phyloP scores from a whole-genome alignment of 1,284 basidiomycete species.

The Tilletiopsis washingtonensis region DNA sequence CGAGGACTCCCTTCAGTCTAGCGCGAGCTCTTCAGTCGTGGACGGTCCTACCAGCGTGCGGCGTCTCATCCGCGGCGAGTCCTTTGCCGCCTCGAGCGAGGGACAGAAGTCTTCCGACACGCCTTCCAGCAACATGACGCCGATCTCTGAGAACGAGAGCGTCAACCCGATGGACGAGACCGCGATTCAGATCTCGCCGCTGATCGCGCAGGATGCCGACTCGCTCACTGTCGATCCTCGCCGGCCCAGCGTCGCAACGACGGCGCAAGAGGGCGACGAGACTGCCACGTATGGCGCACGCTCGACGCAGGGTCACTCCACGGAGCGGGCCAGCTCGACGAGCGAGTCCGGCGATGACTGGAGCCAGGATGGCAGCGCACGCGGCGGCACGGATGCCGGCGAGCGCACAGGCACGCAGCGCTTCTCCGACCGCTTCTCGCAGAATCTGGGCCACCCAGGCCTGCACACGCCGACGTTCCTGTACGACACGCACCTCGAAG shows the following conservation, averaged over 20 bases:
- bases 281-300: no score
- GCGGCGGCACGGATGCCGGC: neutral
- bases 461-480: conserved; percentile 3
- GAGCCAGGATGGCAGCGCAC: neutral
- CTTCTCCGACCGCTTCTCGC: neutral
- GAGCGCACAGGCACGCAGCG: neutral
- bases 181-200: no score
- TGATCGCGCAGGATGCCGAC: no score
- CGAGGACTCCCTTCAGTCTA: neutral
- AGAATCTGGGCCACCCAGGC: neutral
- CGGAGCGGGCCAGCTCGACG: no score
- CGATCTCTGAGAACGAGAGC: no score
- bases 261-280: no score
- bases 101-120: no score
- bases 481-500: conserved; percentile 1
- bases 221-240: no score
- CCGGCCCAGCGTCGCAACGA: no score
- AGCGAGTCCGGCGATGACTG: neutral
- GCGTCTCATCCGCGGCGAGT: conserved; percentile 6
- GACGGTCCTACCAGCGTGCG: neutral
- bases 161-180: no score
- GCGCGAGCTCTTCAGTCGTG: neutral
- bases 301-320: no score
- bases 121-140: no score
- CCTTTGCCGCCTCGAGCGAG: conserved; percentile 2